Base-by-base conservation (phyloP, 2,329 filamentous ascomycete genomes). In the Rugonectria rugulosa region DNA sequence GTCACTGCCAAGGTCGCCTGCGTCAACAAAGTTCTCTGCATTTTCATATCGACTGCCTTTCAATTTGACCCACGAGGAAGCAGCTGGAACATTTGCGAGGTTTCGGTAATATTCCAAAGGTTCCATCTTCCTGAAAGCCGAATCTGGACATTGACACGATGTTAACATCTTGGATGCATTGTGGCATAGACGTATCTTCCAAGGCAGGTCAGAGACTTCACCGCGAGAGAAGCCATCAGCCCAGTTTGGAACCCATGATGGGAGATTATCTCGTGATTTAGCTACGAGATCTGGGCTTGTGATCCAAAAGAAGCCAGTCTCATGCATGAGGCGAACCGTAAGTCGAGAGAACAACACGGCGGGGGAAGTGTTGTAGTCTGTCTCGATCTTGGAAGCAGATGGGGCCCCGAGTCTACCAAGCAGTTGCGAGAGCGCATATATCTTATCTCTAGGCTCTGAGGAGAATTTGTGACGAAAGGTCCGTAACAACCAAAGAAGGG, bases 171-270 rank as follows among this genome's bases (percentile, higher is more conserved):
- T 14, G 1, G 56, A 61, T 38, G 21, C 52, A 17, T 63, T 64
- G 27, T 63, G 60, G n/a, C 62, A 64, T 8, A 63, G 42, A 2
- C 62, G 60, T 29, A 63, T 56, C 38, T 47, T 61, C 59, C 62
- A 65, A 3, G 53, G 41, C 12, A 45, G 12, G 12, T 21, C 47
- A 6, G 45, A 32, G 6, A 47, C 27, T 21, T 62, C 48, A 8
- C 45, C 50, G 6, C 19, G 41, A 14, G 29, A 31, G 42, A 63
- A 62, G 5, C 49, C 53, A 20, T 62, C 62, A 2, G 46, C 34
- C 62, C 62, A 65, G 42, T 63, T 63, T 14, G 62, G 62, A 7
- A 62, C 59, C 62, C 62, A 65, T 1, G 62, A 63, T 2, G 62
- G 62, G n/a, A 63, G 58, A 8, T 53, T 53, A 14, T 62, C 56